Evolutionary conservation across 169 alveolate genomes (phyloP).

Genomic region (Cryptosporidium andersoni): DNA sequence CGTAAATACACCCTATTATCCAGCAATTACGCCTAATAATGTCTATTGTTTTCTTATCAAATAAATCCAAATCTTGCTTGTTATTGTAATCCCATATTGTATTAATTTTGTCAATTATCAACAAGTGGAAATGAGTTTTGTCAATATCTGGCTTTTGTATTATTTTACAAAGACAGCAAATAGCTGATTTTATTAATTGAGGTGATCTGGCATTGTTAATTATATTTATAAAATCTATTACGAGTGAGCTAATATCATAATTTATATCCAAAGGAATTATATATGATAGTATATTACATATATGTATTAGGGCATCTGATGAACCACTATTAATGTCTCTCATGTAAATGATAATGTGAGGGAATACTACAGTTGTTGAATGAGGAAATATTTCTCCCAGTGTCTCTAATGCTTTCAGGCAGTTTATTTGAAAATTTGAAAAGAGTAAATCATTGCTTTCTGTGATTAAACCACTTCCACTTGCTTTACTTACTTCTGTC

Average conservation of each 20-base stretch:
- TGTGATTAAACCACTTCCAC: background rate
- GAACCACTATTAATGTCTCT: conserved; percentile 14
- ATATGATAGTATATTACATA: conserved; percentile 45
- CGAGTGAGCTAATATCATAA: conserved; percentile 13
- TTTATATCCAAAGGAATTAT: conserved; percentile 18
- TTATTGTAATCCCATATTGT: conserved; percentile 34
- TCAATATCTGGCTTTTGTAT: conserved; percentile 1
- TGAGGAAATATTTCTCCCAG: conserved; percentile 53
- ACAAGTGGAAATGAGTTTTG: background rate
- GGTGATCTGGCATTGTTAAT: conserved; percentile 48
- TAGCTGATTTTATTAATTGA: conserved; percentile 62
- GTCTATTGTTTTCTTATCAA: conserved; percentile 23
- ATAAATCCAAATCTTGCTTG: background rate
- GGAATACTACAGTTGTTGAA: conserved; percentile 34
- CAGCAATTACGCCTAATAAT: conserved; percentile 56
- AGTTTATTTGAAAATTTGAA: conserved; percentile 22
- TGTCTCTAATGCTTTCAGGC: conserved; percentile 42
- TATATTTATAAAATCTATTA: conserved; percentile 39
- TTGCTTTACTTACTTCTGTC: background rate
- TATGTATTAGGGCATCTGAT: conserved; percentile 49
- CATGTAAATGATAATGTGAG: conserved; percentile 41
- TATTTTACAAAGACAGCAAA: conserved; percentile 25
- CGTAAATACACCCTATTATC: conserved; percentile 63
- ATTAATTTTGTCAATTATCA: conserved; percentile 31
- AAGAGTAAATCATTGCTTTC: background rate